Evolutionary conservation across 179 eudicot genomes (phyloP), one percentile per base, ranked within the genome.

Genomic region (Beta macrorhiza): DNA sequence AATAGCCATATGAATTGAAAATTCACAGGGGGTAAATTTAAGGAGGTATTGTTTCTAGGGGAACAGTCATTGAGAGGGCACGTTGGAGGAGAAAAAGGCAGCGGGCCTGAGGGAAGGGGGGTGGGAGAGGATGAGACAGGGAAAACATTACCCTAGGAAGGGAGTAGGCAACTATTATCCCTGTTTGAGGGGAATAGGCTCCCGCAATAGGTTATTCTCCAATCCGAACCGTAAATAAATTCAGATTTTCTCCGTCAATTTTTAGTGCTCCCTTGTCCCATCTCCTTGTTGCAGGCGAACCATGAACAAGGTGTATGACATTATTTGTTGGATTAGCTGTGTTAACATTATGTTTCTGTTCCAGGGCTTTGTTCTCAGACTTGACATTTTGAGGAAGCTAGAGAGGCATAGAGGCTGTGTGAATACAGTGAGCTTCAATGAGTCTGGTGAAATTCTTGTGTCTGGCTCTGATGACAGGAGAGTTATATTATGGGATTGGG

Each of bases 381-480:
- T 94, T 77, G 97, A 86, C 82, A 67, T 94, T 84, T 79, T 80
- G 22, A 88, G 89, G 83, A 93, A 88, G 87, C 90, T 94, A 82
- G 93, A 89, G 67, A 89, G 89, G 81, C 99, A 97, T 90, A 85
- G 84, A 83, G 99, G 98, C 57, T 97, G 99, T 83, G 99, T 97
- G 61, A 97, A 97, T 87, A 92, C 98, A 12, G 88, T 97, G 82
- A 88, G 93, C 90, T 94, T 97, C 77, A 97, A 88, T 83, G 86
- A 80, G 68, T 86, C 88, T 76, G 98, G 99, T 77, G 93, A 94
- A 53, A 80, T 91, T 81, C 94, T 94, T 74, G 86, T 94, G 78
- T 92, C 97, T 2, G 98, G 98, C 62, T 94, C 98, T 67, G 99
- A 97, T 84, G 99, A 97, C 89, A 86, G 84, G 86, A 93, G 81